Evolutionary conservation across 2,329 filamentous ascomycete species (phyloP), one percentile per base, ranked within the genome.

Genomic region (Falciphora oryzae): DNA sequence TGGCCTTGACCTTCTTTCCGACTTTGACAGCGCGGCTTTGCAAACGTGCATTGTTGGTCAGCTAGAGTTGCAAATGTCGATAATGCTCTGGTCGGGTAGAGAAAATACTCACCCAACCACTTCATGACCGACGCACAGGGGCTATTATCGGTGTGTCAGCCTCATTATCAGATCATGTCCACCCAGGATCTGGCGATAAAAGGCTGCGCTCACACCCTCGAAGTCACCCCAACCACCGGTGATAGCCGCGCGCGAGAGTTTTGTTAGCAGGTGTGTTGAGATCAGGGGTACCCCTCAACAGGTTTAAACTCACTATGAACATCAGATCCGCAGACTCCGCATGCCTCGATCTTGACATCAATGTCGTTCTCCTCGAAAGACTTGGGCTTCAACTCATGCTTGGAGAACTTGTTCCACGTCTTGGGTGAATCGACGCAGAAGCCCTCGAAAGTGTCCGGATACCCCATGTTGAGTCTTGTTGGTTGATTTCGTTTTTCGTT

Each of bases 341-440:
- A 89, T 66, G 83, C 85, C 68, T 89, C 83, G 71, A 92, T 87
- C 76, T 89, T 86, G 73, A 92, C 84, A 71, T 91, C 89, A 69
- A 91, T 81, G 72, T 91, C 87, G 73, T 86, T 80, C 70, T 88
- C 85, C 63, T 85, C 87, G 71, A 90, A 90, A 27, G 85, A 59
- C 59, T 64, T 64, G 28, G 63, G 63, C 63, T 57, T 64, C 38
- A 64, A 58, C 44, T 61, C 58, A 29, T 69, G 62, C 65, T 75
- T 77, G 67, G 73, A 70, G 66, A 80, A 80, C 62, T 75, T 68
- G 67, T 75, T 79, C 77, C 78, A 80, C 4, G 73, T 71, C 65
- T 78, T 75, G 57, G 77, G 77, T 38, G 74, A 72, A 69, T 79
- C 76, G 66, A 79, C 76, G 66, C 74, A 76, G 70, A 78, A 80